Base-by-base conservation (phyloP, 495 filamentous ascomycete species). In the Astrothelium subdiscretum region DNA sequence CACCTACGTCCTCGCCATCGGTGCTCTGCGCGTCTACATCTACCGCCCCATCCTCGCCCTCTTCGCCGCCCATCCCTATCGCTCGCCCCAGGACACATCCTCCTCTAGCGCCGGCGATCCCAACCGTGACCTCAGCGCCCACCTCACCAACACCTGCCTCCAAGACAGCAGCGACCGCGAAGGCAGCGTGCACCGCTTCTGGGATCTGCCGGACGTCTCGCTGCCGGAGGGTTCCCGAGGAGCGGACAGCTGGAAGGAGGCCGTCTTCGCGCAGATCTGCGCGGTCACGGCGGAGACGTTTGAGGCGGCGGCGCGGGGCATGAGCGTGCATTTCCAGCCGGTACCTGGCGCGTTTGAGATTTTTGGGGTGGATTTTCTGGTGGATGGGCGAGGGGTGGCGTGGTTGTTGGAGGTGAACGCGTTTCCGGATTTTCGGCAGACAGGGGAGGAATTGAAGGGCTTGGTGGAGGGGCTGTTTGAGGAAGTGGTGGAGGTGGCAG, bases 71-170 rank as follows among this genome's bases (percentile, higher is more conserved):
- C 79, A 80, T 48, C 66, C 80, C 0, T 98, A 97, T 73, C 32
- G 59, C 0, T n/a, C 64, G 22, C 67, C 67, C 2, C 79, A 79
- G 1, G 74, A 67, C 64, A 61, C 67, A 3, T 32, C 57, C n/a
- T n/a, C n/a, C n/a, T n/a, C n/a, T n/a, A n/a, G n/a, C n/a, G n/a
- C n/a, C n/a, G n/a, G n/a, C n/a, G 12, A 31, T 12, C 65, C 71
- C 42, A 57, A 66, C 27, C 59, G 58, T 3, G 78, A 82, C 48
- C 81, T 96, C 3, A 80, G 81, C 8, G 79, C 84, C 2, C 91
- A 96, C 69, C 81, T 98, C 1, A 98, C 92, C 2, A 97, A 97
- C 66, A 97, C 92, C 32, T 97, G 91, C 69, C 83, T 96, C n/a
- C 94, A 96, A 74, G 76, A 78, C 18, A 5, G 5, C 5, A 18